A percentile compares a stretch with the other conserved stretches of the same genome.
These are phyloP conservation scores for Fennellomyces sp. DNA, from an alignment of 371 early-diverging fungal genomes.

Conservation along the genomic window DNA sequence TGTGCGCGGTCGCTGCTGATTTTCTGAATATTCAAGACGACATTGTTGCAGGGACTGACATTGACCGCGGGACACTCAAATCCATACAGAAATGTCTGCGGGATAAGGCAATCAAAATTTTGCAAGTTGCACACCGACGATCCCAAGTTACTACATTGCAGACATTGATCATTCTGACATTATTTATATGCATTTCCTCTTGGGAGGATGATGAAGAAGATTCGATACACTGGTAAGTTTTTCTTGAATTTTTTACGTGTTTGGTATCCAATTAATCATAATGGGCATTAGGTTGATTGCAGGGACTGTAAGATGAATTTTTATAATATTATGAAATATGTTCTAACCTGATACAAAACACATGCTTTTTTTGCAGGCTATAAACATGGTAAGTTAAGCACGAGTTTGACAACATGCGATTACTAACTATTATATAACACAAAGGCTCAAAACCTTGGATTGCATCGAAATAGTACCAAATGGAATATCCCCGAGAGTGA, in stretches of 20 bases:
- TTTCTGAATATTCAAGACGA: neutral
- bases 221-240: constrained; percentile 4
- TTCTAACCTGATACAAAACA: neutral
- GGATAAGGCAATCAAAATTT: constrained; percentile 18
- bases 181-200: constrained; percentile 13
- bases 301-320: constrained; percentile 12
- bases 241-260: too few species aligned
- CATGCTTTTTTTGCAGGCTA: neutral
- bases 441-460: constrained; percentile 29
- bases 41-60: constrained; percentile 3
- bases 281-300: neutral
- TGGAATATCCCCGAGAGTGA: constrained; percentile 47
- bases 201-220: constrained; percentile 11
- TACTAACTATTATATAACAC: neutral
- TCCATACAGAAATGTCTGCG: constrained; percentile 11
- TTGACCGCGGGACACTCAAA: constrained; percentile 3
- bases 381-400: too few species aligned
- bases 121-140: constrained; percentile 23
- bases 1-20: constrained; percentile 21
- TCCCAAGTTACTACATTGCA: constrained; percentile 36
- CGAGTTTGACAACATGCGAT: neutral
- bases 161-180: constrained; percentile 27
- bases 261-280: neutral
- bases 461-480: constrained; percentile 31
- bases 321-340: neutral